Evolutionary conservation across 2,329 filamentous ascomycete genomes (phyloP).

Genomic region (Ophiognomonia clavigignenti-juglandacearum): DNA sequence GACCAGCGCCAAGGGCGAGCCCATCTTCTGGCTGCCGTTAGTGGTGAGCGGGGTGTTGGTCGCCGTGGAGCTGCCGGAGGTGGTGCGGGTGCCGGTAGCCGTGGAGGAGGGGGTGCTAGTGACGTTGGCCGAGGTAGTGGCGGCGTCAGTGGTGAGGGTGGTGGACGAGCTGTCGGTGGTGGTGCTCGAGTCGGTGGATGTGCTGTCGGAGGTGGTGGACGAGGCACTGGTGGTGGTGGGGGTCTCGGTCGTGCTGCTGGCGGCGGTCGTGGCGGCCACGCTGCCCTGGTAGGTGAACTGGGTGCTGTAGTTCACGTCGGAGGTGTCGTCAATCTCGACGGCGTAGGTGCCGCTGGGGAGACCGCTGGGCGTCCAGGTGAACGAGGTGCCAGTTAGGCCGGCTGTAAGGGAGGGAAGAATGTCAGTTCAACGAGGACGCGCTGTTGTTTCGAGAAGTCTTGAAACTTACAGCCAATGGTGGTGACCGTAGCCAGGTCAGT

Average conservation of each 20-base stretch:
- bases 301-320: constrained; percentile 37
- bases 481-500: constrained; percentile 30
- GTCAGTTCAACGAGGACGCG: background rate
- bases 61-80: constrained; percentile 16
- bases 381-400: constrained; percentile 28
- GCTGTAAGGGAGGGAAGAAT: constrained; percentile 22
- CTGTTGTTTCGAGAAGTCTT: background rate
- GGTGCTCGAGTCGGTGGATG: constrained; percentile 14
- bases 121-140: constrained; percentile 16
- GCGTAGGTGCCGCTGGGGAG: constrained; percentile 38
- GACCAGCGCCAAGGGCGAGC: constrained; percentile 36
- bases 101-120: constrained; percentile 15
- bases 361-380: constrained; percentile 33
- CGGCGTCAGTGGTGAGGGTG: constrained; percentile 10
- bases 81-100: constrained; percentile 15
- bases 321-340: constrained; percentile 38
- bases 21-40: constrained; percentile 32
- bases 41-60: constrained; percentile 25
- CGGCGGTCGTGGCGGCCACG: constrained; percentile 13
- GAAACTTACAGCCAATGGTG: constrained; percentile 31
- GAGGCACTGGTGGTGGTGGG: constrained; percentile 14
- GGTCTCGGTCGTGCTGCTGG: constrained; percentile 15
- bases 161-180: constrained; percentile 9
- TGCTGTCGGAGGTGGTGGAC: constrained; percentile 13
- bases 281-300: constrained; percentile 32